These are phyloP conservation scores for barley (Hordeum vulgare) DNA, from an alignment of 176 grass and related monocot species.

Conservation along the genomic window MorexV3_pseudomolecules_assembly NC_058518.1:494146097-494146596, in stretches of 20 bases:
- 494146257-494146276: background rate
- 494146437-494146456: background rate
- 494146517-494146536: background rate
- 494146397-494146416: background rate
- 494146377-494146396: background rate
- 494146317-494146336: background rate
- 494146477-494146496: background rate
- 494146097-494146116: background rate
- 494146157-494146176: background rate
- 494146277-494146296: background rate
- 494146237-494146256: background rate
- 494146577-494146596: too few species aligned
- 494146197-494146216: background rate
- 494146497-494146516: background rate
- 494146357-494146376: constrained; percentile 9
- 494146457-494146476: too few species aligned
- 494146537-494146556: background rate
- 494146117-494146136: constrained; percentile 28
- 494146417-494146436: background rate
- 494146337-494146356: constrained; percentile 11
- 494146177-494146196: background rate
- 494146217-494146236: background rate
- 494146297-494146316: background rate
- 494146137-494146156: background rate
- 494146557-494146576: background rate